These are phyloP conservation scores for Pseudopyrenochaeta lycopersici DNA, from an alignment of 2,329 filamentous ascomycete genomes.

Conservation along the genomic window DNA sequence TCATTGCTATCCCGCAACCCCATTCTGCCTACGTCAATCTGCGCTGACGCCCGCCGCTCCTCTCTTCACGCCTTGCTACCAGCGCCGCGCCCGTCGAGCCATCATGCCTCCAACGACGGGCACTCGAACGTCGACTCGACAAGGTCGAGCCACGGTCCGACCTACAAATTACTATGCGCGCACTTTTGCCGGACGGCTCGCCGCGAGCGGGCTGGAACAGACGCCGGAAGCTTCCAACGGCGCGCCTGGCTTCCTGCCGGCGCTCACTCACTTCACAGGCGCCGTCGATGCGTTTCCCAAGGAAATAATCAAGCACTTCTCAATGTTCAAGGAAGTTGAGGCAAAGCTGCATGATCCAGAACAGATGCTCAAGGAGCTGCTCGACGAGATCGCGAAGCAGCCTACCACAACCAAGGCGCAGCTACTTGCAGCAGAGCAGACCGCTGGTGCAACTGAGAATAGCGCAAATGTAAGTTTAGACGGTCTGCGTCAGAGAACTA, in stretches of 20 bases:
- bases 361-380: conserved; percentile 78
- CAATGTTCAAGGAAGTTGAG: conserved; percentile 95
- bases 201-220: conserved; percentile 47
- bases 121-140: conserved; percentile 54
- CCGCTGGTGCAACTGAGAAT: conserved; percentile 47
- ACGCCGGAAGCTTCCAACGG: conserved; percentile 47
- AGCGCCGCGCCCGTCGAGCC: conserved; percentile 25
- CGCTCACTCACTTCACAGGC: conserved; percentile 82
- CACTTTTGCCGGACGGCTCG: conserved; percentile 52
- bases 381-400: conserved; percentile 67
- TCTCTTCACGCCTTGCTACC: conserved; percentile 19
- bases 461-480: conserved; percentile 52
- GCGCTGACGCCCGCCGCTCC: conserved; percentile 30
- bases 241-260: conserved; percentile 68
- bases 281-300: conserved; percentile 90
- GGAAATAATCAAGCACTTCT: conserved; percentile 95
- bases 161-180: conserved; percentile 63
- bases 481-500: conserved; percentile 31
- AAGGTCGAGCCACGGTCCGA: conserved; percentile 56
- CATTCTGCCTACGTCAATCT: conserved; percentile 19
- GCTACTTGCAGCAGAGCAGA: conserved; percentile 34
- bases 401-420: conserved; percentile 53
- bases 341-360: conserved; percentile 93
- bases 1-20: conserved; percentile 25
- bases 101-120: conserved; percentile 48